These are phyloP conservation scores for Heliosperma pusillum DNA, from an alignment of 148 eudicot species.

Conservation along the genomic window DNA sequence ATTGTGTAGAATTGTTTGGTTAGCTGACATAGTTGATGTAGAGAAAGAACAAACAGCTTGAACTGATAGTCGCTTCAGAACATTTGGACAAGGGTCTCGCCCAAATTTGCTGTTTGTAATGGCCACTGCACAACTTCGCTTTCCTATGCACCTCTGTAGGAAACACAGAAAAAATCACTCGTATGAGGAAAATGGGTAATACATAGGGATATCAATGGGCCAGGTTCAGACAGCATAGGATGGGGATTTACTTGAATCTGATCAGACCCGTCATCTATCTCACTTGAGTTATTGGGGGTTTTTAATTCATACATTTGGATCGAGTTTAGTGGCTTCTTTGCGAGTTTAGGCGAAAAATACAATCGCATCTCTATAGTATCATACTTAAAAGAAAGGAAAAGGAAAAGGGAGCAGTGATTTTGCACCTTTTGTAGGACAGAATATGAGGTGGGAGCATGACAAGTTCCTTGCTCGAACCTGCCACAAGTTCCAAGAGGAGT, in stretches of 20 bases:
- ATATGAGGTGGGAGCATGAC: constrained; percentile 69
- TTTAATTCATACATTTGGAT: not conserved
- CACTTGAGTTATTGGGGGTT: not conserved
- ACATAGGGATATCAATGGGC: not conserved
- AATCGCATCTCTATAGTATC: not conserved
- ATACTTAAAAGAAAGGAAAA: not conserved
- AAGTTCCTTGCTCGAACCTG: constrained; percentile 60
- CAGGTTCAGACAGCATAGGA: not conserved
- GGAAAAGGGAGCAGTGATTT: not conserved
- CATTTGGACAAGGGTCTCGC: constrained; percentile 85
- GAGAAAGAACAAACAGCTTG: constrained; percentile 67
- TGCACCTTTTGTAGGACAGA: constrained; percentile 62
- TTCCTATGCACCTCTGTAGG: constrained; percentile 73
- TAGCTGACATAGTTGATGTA: constrained; percentile 14
- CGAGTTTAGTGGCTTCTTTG: not conserved
- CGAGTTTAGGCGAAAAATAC: not conserved
- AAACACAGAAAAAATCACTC: not conserved
- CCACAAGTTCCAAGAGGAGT: constrained; percentile 90
- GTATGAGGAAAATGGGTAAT: not conserved
- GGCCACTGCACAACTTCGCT: constrained; percentile 68
- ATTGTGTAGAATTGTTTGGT: constrained; percentile 27
- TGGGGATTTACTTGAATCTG: not conserved
- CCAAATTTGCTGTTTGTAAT: constrained; percentile 76
- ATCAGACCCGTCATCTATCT: not conserved
- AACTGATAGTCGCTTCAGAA: constrained; percentile 75